Conservation (phyloP, 257 asterid species). For the Marsdenia floribunda region DNA sequence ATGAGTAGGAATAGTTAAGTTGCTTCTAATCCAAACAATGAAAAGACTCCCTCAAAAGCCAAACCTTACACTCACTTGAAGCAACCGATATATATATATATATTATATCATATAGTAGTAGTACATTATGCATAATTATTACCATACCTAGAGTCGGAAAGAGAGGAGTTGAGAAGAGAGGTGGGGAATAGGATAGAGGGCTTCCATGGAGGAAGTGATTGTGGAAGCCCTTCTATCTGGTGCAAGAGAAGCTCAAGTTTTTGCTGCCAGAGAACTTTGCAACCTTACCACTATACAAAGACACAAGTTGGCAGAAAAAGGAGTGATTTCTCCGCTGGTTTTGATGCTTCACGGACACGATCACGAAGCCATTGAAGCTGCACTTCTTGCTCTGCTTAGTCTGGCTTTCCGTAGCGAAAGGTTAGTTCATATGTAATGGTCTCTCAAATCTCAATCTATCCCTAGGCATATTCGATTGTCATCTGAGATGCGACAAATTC, state of each 20-base stretch:
- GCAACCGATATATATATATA: slow-evolving; percentile 35
- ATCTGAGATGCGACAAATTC: background rate
- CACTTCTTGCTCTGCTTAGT: slow-evolving; percentile 65
- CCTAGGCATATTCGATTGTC: background rate
- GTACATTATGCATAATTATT: background rate
- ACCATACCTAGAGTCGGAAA: slow-evolving; percentile 5
- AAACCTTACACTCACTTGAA: slow-evolving; percentile 54
- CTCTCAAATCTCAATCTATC: background rate
- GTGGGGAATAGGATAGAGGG: slow-evolving; percentile 17
- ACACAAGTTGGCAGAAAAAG: slow-evolving; percentile 49
- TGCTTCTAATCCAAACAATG: slow-evolving; percentile 71
- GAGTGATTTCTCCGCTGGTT: slow-evolving; percentile 45
- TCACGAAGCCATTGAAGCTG: slow-evolving; percentile 57
- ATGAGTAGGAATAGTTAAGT: slow-evolving; percentile 39
- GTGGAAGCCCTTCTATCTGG: slow-evolving; percentile 65
- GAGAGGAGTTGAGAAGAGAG: slow-evolving; percentile 5
- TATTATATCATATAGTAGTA: too few relatives aligned
- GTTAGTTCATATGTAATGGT: slow-evolving; percentile 20
- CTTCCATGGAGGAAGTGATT: slow-evolving; percentile 45
- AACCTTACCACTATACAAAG: slow-evolving; percentile 44
- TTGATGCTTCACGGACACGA: slow-evolving; percentile 53
- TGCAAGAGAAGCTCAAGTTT: slow-evolving; percentile 42
- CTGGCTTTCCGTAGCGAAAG: slow-evolving; percentile 74
- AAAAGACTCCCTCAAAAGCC: slow-evolving; percentile 26
- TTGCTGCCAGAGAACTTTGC: slow-evolving; percentile 52